These are phyloP conservation scores for Starmerella apis DNA, from an alignment of 805 yeast species.

Conservation along the genomic window DNA sequence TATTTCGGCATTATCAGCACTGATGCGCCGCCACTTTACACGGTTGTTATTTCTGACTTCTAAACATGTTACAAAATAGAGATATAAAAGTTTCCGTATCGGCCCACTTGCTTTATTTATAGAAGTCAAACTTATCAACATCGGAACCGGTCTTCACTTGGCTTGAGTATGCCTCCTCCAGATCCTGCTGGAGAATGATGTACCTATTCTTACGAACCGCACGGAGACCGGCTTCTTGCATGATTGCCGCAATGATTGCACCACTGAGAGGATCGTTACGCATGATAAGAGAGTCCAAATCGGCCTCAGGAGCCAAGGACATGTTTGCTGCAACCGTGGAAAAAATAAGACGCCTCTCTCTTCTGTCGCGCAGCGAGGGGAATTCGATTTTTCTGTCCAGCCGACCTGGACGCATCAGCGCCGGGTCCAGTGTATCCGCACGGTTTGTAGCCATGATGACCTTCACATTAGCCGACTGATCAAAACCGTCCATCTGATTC, in stretches of 20 bases:
- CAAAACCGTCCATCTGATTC: slow-evolving; percentile 99
- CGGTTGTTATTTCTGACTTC: no score
- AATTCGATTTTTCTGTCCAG: slow-evolving; percentile 96
- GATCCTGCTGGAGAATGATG: slow-evolving; percentile 87
- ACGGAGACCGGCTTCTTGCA: slow-evolving; percentile 99
- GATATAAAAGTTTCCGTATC: background rate
- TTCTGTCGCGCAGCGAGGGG: slow-evolving; percentile 89
- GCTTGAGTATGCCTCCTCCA: slow-evolving; percentile 94
- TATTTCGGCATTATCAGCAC: no score
- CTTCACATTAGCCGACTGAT: slow-evolving; percentile 87
- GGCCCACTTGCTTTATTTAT: slow-evolving; percentile 43
- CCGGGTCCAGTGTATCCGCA: slow-evolving; percentile 98
- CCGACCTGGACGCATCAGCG: slow-evolving; percentile 95
- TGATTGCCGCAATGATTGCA: slow-evolving; percentile 91
- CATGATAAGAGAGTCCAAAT: slow-evolving; percentile 83
- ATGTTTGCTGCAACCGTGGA: slow-evolving; percentile 92
- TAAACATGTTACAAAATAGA: background rate
- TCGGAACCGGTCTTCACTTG: slow-evolving; percentile 95
- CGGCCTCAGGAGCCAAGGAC: slow-evolving; percentile 97
- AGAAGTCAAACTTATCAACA: slow-evolving; percentile 95
- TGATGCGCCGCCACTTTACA: no score
- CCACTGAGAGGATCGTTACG: slow-evolving; percentile 97
- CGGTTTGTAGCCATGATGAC: slow-evolving; percentile 99
- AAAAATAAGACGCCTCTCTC: slow-evolving; percentile 94
- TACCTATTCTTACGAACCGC: slow-evolving; percentile 98